Conservation (phyloP, 768 basidiomycete species). For the Naganishia onofrii region DNA sequence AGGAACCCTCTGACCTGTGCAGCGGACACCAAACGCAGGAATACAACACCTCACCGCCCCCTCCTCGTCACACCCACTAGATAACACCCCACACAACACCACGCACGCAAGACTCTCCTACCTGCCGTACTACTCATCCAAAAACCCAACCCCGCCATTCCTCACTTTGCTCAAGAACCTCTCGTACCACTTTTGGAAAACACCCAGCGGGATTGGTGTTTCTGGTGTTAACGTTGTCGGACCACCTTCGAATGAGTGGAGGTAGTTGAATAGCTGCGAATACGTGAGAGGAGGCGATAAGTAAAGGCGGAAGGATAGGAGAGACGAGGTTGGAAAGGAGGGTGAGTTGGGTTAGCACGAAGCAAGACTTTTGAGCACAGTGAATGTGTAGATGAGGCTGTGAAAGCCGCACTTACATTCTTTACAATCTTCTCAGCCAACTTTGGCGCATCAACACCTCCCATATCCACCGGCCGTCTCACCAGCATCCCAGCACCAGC, state of each 20-base stretch:
- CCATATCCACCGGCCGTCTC: conserved; percentile 35
- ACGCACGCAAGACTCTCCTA: too few relatives aligned
- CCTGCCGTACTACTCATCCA: conserved; percentile 29
- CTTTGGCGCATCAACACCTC: conserved; percentile 41
- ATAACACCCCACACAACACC: too few relatives aligned
- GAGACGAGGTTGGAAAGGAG: background rate
- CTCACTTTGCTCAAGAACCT: conserved; percentile 48
- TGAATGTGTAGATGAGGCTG: too few relatives aligned
- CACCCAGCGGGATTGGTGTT: conserved; percentile 51
- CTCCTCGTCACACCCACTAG: too few relatives aligned
- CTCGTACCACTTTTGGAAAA: conserved; percentile 51
- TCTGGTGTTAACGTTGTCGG: conserved; percentile 48
- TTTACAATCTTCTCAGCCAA: conserved; percentile 51
- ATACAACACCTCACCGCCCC: too few relatives aligned
- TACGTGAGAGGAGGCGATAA: too few relatives aligned
- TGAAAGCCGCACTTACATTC: conserved; percentile 52
- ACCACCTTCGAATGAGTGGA: conserved; percentile 51
- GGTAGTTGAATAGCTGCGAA: conserved; percentile 50
- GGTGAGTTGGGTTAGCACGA: too few relatives aligned
- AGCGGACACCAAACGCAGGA: too few relatives aligned
- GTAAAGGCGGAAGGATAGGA: too few relatives aligned
- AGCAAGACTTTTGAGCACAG: too few relatives aligned
- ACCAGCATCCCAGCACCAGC: conserved; percentile 23
- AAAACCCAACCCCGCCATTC: conserved; percentile 45
- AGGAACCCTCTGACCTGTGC: too few relatives aligned